Evolutionary conservation across 805 yeast species (phyloP).

Genomic region (Saturnispora ahearnii): DNA sequence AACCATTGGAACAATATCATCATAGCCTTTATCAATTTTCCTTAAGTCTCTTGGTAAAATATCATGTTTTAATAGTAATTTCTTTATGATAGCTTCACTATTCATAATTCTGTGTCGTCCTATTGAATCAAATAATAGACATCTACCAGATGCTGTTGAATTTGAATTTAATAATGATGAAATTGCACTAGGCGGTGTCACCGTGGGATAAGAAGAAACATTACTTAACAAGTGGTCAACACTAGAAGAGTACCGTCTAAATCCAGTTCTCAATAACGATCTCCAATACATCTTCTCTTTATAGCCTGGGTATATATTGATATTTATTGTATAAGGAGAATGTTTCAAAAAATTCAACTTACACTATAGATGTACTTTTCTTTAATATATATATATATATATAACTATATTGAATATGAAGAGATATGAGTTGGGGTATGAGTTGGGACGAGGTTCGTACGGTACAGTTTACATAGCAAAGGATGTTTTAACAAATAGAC

Average conservation of each 20-base stretch:
- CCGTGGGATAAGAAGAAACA: constrained; percentile 8
- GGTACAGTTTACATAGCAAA: constrained; percentile 66
- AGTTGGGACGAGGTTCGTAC: constrained; percentile 72
- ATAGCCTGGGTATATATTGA: no score
- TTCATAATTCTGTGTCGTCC: constrained; percentile 40
- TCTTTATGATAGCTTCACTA: constrained; percentile 35
- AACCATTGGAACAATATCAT: constrained; percentile 50
- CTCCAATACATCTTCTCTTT: background rate
- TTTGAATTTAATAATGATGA: constrained; percentile 3
- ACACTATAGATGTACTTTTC: background rate
- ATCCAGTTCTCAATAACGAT: background rate
- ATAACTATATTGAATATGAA: background rate
- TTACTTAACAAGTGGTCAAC: constrained; percentile 4
- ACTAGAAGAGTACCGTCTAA: constrained; percentile 2
- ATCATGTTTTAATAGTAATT: constrained; percentile 37
- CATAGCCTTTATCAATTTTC: constrained; percentile 38
- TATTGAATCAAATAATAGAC: constrained; percentile 39
- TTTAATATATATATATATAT: background rate
- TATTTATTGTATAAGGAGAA: background rate
- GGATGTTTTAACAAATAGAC: constrained; percentile 33
- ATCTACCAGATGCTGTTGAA: constrained; percentile 20
- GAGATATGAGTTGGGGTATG: constrained; percentile 35
- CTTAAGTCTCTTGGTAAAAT: constrained; percentile 45
- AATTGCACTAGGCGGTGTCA: constrained; percentile 9
- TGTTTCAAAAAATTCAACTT: background rate